phyloP scores from a whole-genome alignment of 306 rosid genomes.

The Senna tora region DNA sequence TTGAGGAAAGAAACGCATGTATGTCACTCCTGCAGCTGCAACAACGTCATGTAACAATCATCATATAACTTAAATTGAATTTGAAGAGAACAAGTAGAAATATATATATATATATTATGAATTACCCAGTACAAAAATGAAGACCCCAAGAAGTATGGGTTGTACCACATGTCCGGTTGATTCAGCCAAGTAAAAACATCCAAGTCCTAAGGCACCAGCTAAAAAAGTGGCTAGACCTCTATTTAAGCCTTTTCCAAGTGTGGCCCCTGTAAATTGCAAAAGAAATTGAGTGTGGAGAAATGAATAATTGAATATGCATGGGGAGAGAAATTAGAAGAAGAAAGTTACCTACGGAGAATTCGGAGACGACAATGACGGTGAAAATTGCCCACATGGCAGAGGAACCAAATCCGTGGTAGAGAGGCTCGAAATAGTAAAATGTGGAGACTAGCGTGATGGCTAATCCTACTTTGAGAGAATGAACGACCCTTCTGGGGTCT shows the following conservation, averaged over 20 bases:
- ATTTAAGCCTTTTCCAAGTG: constrained; percentile 47
- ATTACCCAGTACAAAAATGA: constrained; percentile 34
- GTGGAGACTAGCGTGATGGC: constrained; percentile 43
- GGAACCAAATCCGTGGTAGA: constrained; percentile 34
- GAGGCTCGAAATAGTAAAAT: constrained; percentile 44
- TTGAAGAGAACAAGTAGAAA: background rate
- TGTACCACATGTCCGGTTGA: constrained; percentile 11
- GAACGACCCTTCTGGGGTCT: constrained; percentile 53
- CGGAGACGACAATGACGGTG: constrained; percentile 45
- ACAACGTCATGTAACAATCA: too few relatives aligned
- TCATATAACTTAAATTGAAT: too few relatives aligned
- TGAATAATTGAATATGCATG: too few relatives aligned
- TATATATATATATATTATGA: too few relatives aligned
- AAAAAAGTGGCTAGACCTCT: constrained; percentile 44
- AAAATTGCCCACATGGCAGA: constrained; percentile 51
- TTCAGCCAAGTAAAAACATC: constrained; percentile 32
- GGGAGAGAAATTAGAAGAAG: background rate
- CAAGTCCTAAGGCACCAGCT: constrained; percentile 43
- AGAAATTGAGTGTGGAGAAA: background rate
- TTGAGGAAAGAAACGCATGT: constrained; percentile 51
- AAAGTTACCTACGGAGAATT: constrained; percentile 46
- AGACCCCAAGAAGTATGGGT: constrained; percentile 33
- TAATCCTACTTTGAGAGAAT: constrained; percentile 50
- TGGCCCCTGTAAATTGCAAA: constrained; percentile 38
- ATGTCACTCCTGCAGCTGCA: constrained; percentile 52